Evolutionary conservation across 2,329 filamentous ascomycete genomes (phyloP).

Genomic region (Tolypocladium pustulatum): DNA sequence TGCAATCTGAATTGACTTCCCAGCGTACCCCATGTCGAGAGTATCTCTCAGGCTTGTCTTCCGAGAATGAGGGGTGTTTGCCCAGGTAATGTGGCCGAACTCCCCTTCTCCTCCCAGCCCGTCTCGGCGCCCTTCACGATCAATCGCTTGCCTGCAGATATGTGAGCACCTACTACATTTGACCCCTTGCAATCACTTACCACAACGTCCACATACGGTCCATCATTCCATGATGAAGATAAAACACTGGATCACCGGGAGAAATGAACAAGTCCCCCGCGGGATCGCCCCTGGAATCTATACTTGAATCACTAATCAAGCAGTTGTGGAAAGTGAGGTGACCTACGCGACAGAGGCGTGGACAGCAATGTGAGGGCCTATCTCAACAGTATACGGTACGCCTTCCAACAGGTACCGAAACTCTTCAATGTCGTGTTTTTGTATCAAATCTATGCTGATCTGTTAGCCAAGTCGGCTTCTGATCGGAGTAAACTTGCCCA

Average conservation of each 20-base stretch:
- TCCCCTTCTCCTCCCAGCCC: background rate
- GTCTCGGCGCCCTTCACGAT: background rate
- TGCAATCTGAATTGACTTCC: background rate
- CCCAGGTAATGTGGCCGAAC: background rate
- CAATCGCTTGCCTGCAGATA: background rate
- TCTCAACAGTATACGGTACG: background rate
- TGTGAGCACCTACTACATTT: no score
- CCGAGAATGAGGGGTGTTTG: background rate
- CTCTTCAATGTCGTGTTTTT: background rate
- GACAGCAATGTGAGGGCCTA: background rate
- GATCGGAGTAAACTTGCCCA: background rate
- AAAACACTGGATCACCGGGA: slow-evolving; percentile 17
- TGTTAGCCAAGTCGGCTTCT: background rate
- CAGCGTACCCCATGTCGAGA: background rate
- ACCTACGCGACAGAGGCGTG: background rate
- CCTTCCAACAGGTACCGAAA: background rate
- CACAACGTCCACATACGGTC: slow-evolving; percentile 18
- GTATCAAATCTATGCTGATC: background rate
- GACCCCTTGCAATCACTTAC: slow-evolving; percentile 1
- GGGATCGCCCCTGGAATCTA: slow-evolving; percentile 16
- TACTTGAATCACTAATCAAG: no score
- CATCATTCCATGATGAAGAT: slow-evolving; percentile 15
- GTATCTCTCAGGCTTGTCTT: background rate
- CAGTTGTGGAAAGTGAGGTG: background rate
- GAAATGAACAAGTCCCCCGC: slow-evolving; percentile 20